A percentile compares a stretch with the other conserved stretches of the same genome.
These are phyloP conservation scores for Backusella luteola DNA, from an alignment of 192 early-diverging fungal species.

Conservation along the genomic window DNA sequence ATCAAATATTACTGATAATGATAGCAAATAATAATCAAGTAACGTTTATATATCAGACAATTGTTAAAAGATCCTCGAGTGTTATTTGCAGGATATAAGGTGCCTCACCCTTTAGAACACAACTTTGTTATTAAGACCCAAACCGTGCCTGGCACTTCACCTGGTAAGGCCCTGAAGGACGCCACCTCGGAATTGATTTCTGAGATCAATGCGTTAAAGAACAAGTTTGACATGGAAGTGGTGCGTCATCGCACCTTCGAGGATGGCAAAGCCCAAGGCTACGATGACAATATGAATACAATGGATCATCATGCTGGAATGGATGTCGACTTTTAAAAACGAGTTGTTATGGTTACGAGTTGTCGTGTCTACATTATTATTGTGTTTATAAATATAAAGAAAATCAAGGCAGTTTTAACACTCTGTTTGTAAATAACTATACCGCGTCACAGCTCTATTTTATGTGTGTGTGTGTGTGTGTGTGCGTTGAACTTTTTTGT, in stretches of 20 bases:
- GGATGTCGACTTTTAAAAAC: constrained; percentile 64
- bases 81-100: constrained; percentile 93
- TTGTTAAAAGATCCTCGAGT: constrained; percentile 91
- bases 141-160: constrained; percentile 84
- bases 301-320: constrained; percentile 41
- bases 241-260: constrained; percentile 37
- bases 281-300: constrained; percentile 34
- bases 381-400: constrained; percentile 6
- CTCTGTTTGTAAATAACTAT: not conserved
- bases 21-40: not conserved
- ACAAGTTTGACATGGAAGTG: constrained; percentile 72
- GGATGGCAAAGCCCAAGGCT: constrained; percentile 24
- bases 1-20: constrained; percentile 8
- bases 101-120: constrained; percentile 96
- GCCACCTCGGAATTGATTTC: constrained; percentile 78
- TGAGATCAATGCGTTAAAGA: constrained; percentile 73
- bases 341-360: not conserved
- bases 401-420: not conserved
- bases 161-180: constrained; percentile 74
- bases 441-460: not conserved
- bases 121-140: constrained; percentile 89
- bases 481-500: not conserved
- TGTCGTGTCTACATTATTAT: not conserved
- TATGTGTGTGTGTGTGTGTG: not conserved
- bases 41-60: constrained; percentile 50